Base-by-base conservation (phyloP, 2,329 filamentous ascomycete genomes). In the Endoconidiophora laricicola region DNA sequence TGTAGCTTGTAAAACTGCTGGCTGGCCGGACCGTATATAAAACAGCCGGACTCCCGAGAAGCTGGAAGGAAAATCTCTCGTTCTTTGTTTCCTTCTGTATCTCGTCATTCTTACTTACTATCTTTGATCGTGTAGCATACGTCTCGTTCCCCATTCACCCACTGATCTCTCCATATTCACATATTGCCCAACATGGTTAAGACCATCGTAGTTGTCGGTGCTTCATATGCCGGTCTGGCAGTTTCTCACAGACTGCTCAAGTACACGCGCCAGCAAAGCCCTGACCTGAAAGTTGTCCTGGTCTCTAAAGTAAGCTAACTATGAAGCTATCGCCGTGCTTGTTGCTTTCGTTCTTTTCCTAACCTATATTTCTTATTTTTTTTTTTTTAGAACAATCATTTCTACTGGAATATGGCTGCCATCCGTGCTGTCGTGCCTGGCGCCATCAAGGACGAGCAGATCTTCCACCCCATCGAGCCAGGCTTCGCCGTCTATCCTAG, bases 381-480 rank as follows among this genome's bases (percentile, higher is more conserved):
- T n/a, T 41, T 24, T 9, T 24, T 3, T 20, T 26, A 76, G 70
- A 76, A 69, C 56, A 69, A 65, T 54, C 72, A 78, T 56, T 72
- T 78, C 56, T 78, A 69, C 64, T 76, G 73, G 73, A 76, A 76
- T 60, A 50, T 76, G 4, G 73, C 72, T 23, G 68, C 74, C 1
- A 68, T 75, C 41, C 71, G 74, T 44, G 72, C 70, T 60, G 68
- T 78, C 54, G 61, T 77, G 43, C 72, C 73, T 2, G 69, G 65
- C 37, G 54, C 65, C 45, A 55, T 76, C 58, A 65, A 64, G 37
- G 70, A 74, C 54, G 67, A 72, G 9, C 63, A 74, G 55, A 61
- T 75, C 55, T 66, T 71, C 59, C 64, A 64, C 47, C 66, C 73
- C 33, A 70, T 78, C 49, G 64, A 64, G 50, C 60, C 66, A 1